Evolutionary conservation across 164 flowering plant genomes (phyloP).

Genomic region (Piper longum): DNA sequence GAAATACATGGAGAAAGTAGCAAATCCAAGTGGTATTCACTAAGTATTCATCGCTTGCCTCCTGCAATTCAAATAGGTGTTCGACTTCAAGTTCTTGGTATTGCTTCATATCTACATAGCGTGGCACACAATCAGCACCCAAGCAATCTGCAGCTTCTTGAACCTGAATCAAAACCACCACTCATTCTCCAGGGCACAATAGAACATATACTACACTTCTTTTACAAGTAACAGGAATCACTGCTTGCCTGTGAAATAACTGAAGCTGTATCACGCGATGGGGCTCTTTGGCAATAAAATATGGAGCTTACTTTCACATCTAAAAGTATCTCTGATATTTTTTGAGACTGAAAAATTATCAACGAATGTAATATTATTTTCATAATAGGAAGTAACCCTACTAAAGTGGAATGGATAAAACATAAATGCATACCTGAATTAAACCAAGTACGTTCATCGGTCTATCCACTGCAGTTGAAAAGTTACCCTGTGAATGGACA

Average conservation of each 20-base stretch:
- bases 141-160: slow-evolving; percentile 96
- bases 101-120: slow-evolving; percentile 64
- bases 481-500: slow-evolving; percentile 2
- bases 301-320: slow-evolving; percentile 61
- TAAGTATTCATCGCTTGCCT: slow-evolving; percentile 20
- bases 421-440: slow-evolving; percentile 46
- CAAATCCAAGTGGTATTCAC: background rate
- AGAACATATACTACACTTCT: background rate
- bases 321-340: slow-evolving; percentile 86
- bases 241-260: slow-evolving; percentile 51
- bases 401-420: slow-evolving; percentile 1
- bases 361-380: slow-evolving; percentile 3
- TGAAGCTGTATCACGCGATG: slow-evolving; percentile 42
- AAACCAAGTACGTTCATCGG: slow-evolving; percentile 74
- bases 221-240: background rate
- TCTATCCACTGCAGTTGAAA: slow-evolving; percentile 19
- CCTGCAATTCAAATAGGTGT: slow-evolving; percentile 27
- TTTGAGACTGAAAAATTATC: slow-evolving; percentile 50
- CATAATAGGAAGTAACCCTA: background rate
- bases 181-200: background rate
- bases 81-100: slow-evolving; percentile 44
- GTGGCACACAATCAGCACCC: slow-evolving; percentile 78
- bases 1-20: background rate
- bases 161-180: slow-evolving; percentile 28
- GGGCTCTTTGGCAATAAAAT: slow-evolving; percentile 44